A percentile compares a stretch with the other conserved stretches of the same genome.
Evolutionary conservation across 2,329 filamentous ascomycete genomes (phyloP).

Genomic region (Colletotrichum sp.): DNA sequence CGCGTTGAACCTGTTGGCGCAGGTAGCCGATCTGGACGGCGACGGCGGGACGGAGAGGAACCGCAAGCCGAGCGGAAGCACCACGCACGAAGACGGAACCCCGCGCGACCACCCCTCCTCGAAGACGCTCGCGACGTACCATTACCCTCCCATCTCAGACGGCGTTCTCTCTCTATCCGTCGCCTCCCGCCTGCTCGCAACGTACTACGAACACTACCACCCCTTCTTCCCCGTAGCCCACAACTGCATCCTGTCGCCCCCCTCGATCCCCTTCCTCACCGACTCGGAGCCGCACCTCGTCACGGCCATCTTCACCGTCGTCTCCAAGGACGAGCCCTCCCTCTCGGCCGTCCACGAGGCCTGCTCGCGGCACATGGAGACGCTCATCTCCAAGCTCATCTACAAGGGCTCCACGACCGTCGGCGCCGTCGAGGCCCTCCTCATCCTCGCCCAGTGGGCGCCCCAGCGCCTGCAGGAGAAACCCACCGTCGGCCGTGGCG

Average conservation of each 20-base stretch:
- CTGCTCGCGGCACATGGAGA: constrained; percentile 74
- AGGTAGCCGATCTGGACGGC: constrained; percentile 43
- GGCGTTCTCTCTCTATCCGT: constrained; percentile 30
- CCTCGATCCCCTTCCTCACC: constrained; percentile 61
- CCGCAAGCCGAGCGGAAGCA: constrained; percentile 11
- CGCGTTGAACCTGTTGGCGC: constrained; percentile 43
- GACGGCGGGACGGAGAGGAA: neutral
- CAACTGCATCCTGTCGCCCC: constrained; percentile 59
- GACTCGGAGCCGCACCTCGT: constrained; percentile 65
- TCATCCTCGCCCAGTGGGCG: constrained; percentile 76
- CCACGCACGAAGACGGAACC: constrained; percentile 13
- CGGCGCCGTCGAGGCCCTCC: constrained; percentile 72
- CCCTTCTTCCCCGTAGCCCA: constrained; percentile 74
- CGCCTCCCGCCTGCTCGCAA: neutral
- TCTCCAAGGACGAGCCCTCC: constrained; percentile 72
- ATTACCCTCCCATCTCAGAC: constrained; percentile 37
- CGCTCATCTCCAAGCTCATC: constrained; percentile 68
- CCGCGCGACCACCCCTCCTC: neutral
- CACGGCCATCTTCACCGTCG: constrained; percentile 73
- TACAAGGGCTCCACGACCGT: constrained; percentile 71
- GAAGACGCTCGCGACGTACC: neutral
- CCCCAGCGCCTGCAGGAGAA: constrained; percentile 68
- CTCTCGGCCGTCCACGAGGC: constrained; percentile 68
- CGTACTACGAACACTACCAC: constrained; percentile 67
- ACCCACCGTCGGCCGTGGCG: constrained; percentile 70